A percentile compares a stretch with the other conserved stretches of the same genome.
phyloP scores from a whole-genome alignment of 2,329 filamentous ascomycete genomes.

The Juglanconis sp. region DNA sequence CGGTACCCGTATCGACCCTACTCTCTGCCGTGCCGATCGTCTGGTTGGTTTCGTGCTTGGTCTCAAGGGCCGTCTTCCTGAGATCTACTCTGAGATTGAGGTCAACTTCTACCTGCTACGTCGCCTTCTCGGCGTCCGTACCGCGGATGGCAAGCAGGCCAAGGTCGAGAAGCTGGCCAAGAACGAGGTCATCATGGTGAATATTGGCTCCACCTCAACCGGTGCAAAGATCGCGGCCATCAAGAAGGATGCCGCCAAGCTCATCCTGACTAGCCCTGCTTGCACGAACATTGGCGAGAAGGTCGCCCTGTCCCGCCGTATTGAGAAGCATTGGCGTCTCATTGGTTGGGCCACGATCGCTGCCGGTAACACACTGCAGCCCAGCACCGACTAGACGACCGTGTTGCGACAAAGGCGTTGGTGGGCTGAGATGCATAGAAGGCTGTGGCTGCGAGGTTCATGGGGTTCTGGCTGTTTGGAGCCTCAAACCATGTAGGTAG shows the following conservation, averaged over 20 bases:
- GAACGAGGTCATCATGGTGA: conserved; percentile 99
- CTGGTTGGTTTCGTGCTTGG: conserved; percentile 97
- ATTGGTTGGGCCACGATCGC: conserved; percentile 88
- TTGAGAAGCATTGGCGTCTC: conserved; percentile 98
- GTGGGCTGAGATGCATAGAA: not conserved
- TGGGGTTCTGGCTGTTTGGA: not conserved
- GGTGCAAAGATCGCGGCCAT: conserved; percentile 96
- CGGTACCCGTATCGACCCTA: conserved; percentile 94
- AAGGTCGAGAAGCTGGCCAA: conserved; percentile 98
- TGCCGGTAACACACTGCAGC: conserved; percentile 34
- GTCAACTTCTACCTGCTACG: conserved; percentile 99
- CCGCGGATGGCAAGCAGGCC: conserved; percentile 96
- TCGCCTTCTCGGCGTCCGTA: conserved; percentile 91
- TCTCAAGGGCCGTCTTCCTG: conserved; percentile 86
- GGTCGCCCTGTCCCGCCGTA: conserved; percentile 92
- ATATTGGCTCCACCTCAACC: conserved; percentile 96
- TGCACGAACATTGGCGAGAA: conserved; percentile 98
- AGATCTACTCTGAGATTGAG: conserved; percentile 97
- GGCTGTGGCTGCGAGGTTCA: not conserved
- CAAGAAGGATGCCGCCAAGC: conserved; percentile 95
- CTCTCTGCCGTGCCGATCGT: conserved; percentile 97
- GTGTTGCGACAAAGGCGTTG: not conserved
- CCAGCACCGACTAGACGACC: conserved; percentile 20
- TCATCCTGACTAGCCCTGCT: conserved; percentile 86
- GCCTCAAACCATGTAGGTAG: not conserved